These are phyloP conservation scores for Saraca asoca DNA, from an alignment of 331 rosid species.

Conservation along the genomic window DNA sequence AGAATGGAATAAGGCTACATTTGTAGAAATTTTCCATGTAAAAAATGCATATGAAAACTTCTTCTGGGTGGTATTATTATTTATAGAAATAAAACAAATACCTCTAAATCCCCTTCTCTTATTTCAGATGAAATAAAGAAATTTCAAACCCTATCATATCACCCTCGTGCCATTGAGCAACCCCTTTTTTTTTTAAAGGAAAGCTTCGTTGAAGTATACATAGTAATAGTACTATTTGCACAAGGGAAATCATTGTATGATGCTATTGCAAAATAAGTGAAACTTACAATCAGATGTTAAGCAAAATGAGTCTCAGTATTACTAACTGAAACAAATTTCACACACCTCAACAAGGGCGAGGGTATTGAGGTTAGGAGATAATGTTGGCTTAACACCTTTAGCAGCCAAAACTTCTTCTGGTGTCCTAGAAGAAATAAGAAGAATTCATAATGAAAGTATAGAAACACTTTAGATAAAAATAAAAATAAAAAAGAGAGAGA, in stretches of 20 bases:
- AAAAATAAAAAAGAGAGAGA: constrained; percentile 9
- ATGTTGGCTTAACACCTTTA: constrained; percentile 94
- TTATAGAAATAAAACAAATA: neutral
- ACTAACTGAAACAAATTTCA: constrained; percentile 28
- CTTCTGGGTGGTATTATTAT: too few species aligned
- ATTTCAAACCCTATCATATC: neutral
- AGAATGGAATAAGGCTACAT: too few species aligned
- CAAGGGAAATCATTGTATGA: neutral
- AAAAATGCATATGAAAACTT: too few species aligned
- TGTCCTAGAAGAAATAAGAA: constrained; percentile 55
- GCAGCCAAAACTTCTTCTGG: constrained; percentile 96
- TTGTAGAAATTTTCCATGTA: too few species aligned
- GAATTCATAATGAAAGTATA: constrained; percentile 7
- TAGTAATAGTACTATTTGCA: neutral
- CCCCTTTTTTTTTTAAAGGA: neutral
- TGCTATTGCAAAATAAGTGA: neutral
- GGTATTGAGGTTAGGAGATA: constrained; percentile 92
- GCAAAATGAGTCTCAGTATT: constrained; percentile 7
- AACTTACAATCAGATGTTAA: neutral
- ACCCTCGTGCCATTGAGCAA: constrained; percentile 4
- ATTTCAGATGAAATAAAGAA: constrained; percentile 12
- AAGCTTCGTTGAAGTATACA: neutral
- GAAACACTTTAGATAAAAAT: neutral
- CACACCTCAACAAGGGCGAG: constrained; percentile 95
- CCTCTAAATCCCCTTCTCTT: neutral